A percentile compares a stretch with the other conserved stretches of the same genome.
These are phyloP conservation scores for Erythrophleum fordii DNA, from an alignment of 306 rosid species.

Conservation along the genomic window DNA sequence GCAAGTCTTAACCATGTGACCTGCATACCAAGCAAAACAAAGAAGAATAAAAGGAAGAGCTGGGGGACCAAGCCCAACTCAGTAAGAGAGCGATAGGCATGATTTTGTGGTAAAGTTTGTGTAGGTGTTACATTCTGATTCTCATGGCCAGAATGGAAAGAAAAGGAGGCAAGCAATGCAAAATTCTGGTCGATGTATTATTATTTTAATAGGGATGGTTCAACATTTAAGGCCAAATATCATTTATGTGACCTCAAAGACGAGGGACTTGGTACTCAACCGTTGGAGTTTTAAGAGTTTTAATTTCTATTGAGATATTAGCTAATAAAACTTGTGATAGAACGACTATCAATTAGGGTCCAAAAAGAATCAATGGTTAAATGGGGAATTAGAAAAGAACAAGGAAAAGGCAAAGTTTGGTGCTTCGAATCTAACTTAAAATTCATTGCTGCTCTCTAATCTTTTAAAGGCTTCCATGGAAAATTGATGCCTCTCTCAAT, in stretches of 20 bases:
- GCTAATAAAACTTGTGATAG: neutral
- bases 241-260: neutral
- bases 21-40: neutral
- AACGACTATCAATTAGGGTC: neutral
- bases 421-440: no score
- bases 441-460: neutral
- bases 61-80: constrained; percentile 63
- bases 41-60: constrained; percentile 42
- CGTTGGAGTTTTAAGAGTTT: neutral
- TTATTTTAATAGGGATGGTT: constrained; percentile 5
- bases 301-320: neutral
- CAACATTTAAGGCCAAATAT: constrained; percentile 30
- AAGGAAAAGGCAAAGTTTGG: no score
- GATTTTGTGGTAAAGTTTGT: constrained; percentile 28
- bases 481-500: constrained; percentile 35
- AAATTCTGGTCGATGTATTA: constrained; percentile 16
- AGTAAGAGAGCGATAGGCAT: constrained; percentile 51
- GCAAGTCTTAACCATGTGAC: constrained; percentile 3
- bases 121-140: constrained; percentile 39
- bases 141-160: constrained; percentile 28
- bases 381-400: no score
- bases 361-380: no score
- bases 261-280: neutral
- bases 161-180: constrained; percentile 41
- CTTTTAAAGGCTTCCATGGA: constrained; percentile 20